phyloP scores from a whole-genome alignment of 2,329 filamentous ascomycete species.

The Fusarium stilboides region DNA sequence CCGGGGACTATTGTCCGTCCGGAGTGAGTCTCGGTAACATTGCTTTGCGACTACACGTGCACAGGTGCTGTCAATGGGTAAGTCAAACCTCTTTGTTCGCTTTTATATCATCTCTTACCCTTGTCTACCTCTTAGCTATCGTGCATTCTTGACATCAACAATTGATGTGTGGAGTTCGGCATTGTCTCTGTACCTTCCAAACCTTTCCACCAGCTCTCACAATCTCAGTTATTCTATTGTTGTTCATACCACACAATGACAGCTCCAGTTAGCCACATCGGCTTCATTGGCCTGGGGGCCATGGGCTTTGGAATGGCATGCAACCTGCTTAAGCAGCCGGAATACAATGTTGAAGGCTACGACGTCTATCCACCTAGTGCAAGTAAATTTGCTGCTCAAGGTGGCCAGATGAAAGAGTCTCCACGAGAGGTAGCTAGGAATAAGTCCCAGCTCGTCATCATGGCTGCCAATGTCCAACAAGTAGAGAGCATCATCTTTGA shows the following conservation, averaged over 20 bases:
- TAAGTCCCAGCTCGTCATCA: conserved; percentile 11
- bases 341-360: conserved; percentile 9
- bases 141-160: too few species aligned
- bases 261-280: neutral
- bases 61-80: too few species aligned
- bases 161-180: too few species aligned
- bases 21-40: too few species aligned
- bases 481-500: conserved; percentile 10
- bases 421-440: conserved; percentile 2
- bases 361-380: neutral
- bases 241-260: neutral
- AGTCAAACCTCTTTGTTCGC: too few species aligned
- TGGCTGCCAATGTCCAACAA: conserved; percentile 12
- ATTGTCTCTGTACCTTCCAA: too few species aligned
- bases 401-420: neutral
- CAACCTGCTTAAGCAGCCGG: neutral
- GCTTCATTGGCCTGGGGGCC: conserved; percentile 26
- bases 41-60: too few species aligned
- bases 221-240: too few species aligned
- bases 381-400: neutral
- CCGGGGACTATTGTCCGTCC: too few species aligned
- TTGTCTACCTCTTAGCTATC: too few species aligned
- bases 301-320: conserved; percentile 23
- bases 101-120: too few species aligned
- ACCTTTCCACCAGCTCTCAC: too few species aligned